Evolutionary conservation across 108 stramenopile genomes (phyloP), one percentile per base, ranked within the genome.

Genomic region (Nitzschia putrida): DNA sequence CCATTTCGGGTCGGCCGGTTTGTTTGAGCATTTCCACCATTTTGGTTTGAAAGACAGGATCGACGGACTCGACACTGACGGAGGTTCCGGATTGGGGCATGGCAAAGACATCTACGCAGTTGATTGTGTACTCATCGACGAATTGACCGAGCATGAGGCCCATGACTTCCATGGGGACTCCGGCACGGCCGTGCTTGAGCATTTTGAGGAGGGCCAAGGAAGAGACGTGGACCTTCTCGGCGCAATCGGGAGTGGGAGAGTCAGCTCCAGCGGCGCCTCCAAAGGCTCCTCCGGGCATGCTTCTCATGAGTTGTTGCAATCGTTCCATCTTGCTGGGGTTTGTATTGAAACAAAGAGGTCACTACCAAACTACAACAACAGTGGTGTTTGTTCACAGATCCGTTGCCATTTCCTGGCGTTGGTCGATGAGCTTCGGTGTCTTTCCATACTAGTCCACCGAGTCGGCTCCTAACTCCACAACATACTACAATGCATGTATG

Each of bases 91-190:
- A 84, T 72, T 99, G 98, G 12, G 99, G 99, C 99, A 99, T 99
- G 76, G 97, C 97, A 78, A 99, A 99, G 44, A 99, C 99, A 72
- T 99, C 99, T 13, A 99, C 96, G 77, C 97, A 98, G 66, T 98
- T 95, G 67, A 99, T 97, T 53, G 97, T 98, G 85, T 99, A 99
- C 53, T 99, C 99, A 79, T 98, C 97, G 22, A 99, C 97, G 70
- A 99, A 99, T 65, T 98, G 92, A 40, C 99, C 99, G 60, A 99
- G 86, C 99, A 99, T 98, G 53, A 99, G 86, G 16, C 99, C 99
- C 99, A 99, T 99, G 56, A 99, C 98, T 83, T 99, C 98, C 98
- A 99, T 99, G 34, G 99, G 99, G 49, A 99, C 99, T 5, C 99
- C 99, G 59, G 99, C 98, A 7, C 99, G 96, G 14, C 99, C 99